Evolutionary conservation across 768 basidiomycete genomes (phyloP), one percentile per base, ranked within the genome.

Genomic region (Agrocybe praecox): DNA sequence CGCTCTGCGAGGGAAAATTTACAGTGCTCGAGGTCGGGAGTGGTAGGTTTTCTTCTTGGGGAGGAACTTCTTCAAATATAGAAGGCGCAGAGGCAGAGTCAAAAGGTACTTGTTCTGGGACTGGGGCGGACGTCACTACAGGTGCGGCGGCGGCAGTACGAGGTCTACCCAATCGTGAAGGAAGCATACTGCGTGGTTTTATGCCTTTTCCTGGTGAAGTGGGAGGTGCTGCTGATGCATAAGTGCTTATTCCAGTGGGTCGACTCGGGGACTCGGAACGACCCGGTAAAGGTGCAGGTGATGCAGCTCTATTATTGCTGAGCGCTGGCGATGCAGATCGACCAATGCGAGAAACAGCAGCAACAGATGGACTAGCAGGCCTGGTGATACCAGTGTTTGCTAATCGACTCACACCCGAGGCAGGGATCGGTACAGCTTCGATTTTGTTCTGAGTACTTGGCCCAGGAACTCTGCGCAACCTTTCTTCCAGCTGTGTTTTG

Each of bases 401-500:
- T 74, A 80, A 14, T 79, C 86, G 23, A 77, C 86, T 77, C 6
- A 65, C 53, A 57, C 72, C 66, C n/a, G 75, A 71, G n/a, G 78
- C 15, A 81, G 84, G 12, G 78, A 82, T 75, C 22, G 61, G 40
- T 54, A 73, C 66, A 15, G 57, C 33, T 19, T 77, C 74, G 19
- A 69, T 66, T 60, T 78, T 80, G 15, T 78, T 76, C 60, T 74
- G 73, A 26, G 74, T 75, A 62, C 82, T 83, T 29, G 89, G 84
- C 6, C 88, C 88, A 26, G 87, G 77, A n/a, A 93, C 84, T 32
- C 92, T 88, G 46, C 91, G 88, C 24, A 97, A 74, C 8, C 93
- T 84, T 66, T 96, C 95, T 70, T 96, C 94, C 26, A 97, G 81
- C 65, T 95, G 92, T 9, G 93, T 94, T 66, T 91, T 94, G 66